Evolutionary conservation across 2,329 filamentous ascomycete genomes (phyloP).

Genomic region (Ophiostoma ips): DNA sequence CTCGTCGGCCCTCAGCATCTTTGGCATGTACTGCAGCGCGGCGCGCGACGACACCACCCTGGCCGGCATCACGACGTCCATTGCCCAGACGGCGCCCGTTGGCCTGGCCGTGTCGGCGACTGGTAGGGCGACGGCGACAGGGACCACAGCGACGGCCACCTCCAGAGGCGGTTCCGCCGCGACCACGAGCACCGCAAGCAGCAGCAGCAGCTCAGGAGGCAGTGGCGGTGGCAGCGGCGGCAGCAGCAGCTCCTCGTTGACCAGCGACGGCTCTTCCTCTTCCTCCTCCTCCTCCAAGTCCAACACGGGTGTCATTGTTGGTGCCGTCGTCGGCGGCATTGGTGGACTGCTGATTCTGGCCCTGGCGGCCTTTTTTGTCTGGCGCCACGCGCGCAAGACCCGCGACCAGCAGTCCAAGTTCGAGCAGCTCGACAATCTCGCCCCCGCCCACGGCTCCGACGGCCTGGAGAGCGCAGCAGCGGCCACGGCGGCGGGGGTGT

Average conservation of each 20-base stretch:
- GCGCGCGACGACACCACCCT: conserved; percentile 27
- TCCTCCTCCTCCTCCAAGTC: conserved; percentile 9
- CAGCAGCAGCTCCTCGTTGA: background rate
- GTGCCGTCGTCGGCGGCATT: conserved; percentile 22
- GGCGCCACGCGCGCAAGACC: conserved; percentile 18
- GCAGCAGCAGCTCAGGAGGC: background rate
- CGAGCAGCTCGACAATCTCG: conserved; percentile 10
- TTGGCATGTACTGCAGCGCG: conserved; percentile 36
- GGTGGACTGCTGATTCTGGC: conserved; percentile 20
- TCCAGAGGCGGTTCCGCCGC: background rate
- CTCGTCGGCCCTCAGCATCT: conserved; percentile 28
- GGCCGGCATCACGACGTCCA: conserved; percentile 27
- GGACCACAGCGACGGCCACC: background rate
- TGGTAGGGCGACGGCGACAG: background rate
- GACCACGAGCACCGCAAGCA: conserved; percentile 1
- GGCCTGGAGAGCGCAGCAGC: too few species aligned
- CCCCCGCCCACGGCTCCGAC: background rate
- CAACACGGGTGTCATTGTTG: conserved; percentile 22
- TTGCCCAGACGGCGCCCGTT: conserved; percentile 6
- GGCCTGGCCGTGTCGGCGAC: background rate
- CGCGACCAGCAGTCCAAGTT: conserved; percentile 4
- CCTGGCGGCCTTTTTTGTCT: conserved; percentile 24
- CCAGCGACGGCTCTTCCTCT: background rate
- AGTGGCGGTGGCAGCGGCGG: too few species aligned
- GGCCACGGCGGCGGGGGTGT: conserved; percentile 7